phyloP scores from a whole-genome alignment of 352 stramenopile genomes.

The Phytophthora idaei region DNA sequence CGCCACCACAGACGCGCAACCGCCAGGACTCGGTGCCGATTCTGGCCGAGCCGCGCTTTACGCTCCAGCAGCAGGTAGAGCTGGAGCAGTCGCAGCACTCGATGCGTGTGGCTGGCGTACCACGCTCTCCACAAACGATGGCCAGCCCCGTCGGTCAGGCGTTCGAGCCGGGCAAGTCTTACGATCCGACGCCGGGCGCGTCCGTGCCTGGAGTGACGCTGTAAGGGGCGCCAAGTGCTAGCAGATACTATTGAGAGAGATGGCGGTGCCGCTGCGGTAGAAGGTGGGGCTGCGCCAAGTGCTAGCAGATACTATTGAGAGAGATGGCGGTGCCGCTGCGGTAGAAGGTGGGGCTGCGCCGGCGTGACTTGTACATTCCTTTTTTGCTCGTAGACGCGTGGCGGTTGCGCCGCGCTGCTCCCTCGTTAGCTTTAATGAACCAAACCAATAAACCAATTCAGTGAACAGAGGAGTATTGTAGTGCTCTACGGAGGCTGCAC shows the following conservation, averaged over 20 bases:
- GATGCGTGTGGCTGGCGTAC: slow-evolving; percentile 23
- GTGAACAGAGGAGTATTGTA: background rate
- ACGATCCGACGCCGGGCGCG: slow-evolving; percentile 23
- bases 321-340: slow-evolving; percentile 17
- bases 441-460: slow-evolving; percentile 23
- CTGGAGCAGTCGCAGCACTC: slow-evolving; percentile 35
- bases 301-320: slow-evolving; percentile 31
- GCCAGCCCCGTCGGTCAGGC: slow-evolving; percentile 27
- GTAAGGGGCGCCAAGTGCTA: slow-evolving; percentile 26
- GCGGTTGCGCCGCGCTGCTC: slow-evolving; percentile 17
- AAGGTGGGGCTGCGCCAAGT: slow-evolving; percentile 12
- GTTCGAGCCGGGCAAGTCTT: slow-evolving; percentile 29
- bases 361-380: slow-evolving; percentile 36
- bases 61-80: slow-evolving; percentile 46
- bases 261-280: slow-evolving; percentile 16
- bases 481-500: background rate
- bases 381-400: slow-evolving; percentile 39
- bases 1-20: slow-evolving; percentile 30
- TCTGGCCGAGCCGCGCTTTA: slow-evolving; percentile 44
- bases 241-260: slow-evolving; percentile 28
- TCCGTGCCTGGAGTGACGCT: slow-evolving; percentile 49
- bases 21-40: slow-evolving; percentile 41
- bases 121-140: slow-evolving; percentile 36
- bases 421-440: slow-evolving; percentile 41
- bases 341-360: slow-evolving; percentile 15